phyloP scores from a whole-genome alignment of 495 filamentous ascomycete species.

The Lasiosphaeris hirsuta region DNA sequence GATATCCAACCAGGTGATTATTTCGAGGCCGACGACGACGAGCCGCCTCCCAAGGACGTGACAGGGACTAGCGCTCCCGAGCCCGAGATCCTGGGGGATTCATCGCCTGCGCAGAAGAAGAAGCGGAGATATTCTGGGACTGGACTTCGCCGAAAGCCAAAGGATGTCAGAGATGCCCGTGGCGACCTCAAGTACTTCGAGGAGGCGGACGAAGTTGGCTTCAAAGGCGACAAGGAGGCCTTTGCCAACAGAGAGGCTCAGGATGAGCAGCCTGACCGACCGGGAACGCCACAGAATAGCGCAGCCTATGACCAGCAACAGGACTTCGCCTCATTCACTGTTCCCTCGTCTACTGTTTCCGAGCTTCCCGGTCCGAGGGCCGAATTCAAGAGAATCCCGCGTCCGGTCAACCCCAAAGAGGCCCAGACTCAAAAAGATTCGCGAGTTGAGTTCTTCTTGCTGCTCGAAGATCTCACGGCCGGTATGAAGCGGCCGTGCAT shows the following conservation, averaged over 20 bases:
- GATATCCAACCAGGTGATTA: conserved; percentile 20
- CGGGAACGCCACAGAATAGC: not conserved
- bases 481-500: conserved; percentile 97
- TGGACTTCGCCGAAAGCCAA: conserved; percentile 65
- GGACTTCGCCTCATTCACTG: conserved; percentile 11
- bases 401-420: conserved; percentile 69
- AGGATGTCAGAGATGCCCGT: conserved; percentile 57
- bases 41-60: conserved; percentile 38
- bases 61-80: conserved; percentile 56
- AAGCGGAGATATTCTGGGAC: conserved; percentile 76
- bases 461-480: conserved; percentile 94
- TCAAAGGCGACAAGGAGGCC: conserved; percentile 68
- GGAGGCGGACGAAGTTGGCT: conserved; percentile 70
- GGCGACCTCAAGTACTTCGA: conserved; percentile 80
- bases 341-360: conserved; percentile 25
- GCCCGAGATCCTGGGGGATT: conserved; percentile 42
- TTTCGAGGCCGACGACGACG: conserved; percentile 23
- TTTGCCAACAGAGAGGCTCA: not conserved
- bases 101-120: conserved; percentile 35
- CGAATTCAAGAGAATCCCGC: conserved; percentile 39
- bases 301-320: not conserved
- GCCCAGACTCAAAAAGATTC: conserved; percentile 61
- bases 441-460: conserved; percentile 85
- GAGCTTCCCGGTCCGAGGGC: conserved; percentile 26
- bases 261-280: not conserved